Conservation (phyloP, 225 moss, liverwort and hornwort species). For the Sphagnum tenellum region DNA sequence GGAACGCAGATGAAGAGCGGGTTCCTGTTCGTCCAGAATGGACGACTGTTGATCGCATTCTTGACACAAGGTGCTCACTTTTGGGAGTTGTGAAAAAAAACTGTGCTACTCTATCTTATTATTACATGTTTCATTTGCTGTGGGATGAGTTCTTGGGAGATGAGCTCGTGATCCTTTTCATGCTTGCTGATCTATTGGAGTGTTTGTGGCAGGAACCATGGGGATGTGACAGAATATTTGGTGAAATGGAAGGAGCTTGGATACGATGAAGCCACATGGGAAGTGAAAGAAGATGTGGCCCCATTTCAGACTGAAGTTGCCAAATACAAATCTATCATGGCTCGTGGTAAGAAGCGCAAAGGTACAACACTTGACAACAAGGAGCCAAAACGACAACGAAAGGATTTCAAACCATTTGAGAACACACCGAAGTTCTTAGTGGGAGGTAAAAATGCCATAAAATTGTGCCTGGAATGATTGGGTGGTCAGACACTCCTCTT, state of each 20-base stretch:
- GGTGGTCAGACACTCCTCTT: too few relatives aligned
- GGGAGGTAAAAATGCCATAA: constrained; percentile 46
- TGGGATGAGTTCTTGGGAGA: too few relatives aligned
- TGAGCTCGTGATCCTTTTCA: too few relatives aligned
- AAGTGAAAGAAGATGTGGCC: constrained; percentile 77
- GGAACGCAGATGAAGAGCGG: constrained; percentile 94
- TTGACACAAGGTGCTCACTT: constrained; percentile 58
- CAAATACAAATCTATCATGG: constrained; percentile 73
- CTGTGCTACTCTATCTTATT: too few relatives aligned
- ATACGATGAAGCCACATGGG: constrained; percentile 96
- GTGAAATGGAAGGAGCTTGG: constrained; percentile 98
- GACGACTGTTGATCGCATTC: constrained; percentile 96
- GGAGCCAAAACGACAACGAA: constrained; percentile 75
- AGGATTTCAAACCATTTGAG: constrained; percentile 81
- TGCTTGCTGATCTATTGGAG: constrained; percentile 1
- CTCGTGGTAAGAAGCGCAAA: constrained; percentile 62
- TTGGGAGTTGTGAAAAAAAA: too few relatives aligned
- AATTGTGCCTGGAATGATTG: too few relatives aligned
- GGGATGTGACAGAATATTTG: constrained; percentile 88
- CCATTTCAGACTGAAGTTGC: constrained; percentile 81
- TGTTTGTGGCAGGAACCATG: constrained; percentile 54
- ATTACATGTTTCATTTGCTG: not conserved
- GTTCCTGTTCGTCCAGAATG: constrained; percentile 91
- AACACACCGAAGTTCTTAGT: constrained; percentile 86
- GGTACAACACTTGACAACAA: constrained; percentile 74